Conservation (phyloP, 2,329 filamentous ascomycete species). For the Thielaviopsis ethacetica region DNA sequence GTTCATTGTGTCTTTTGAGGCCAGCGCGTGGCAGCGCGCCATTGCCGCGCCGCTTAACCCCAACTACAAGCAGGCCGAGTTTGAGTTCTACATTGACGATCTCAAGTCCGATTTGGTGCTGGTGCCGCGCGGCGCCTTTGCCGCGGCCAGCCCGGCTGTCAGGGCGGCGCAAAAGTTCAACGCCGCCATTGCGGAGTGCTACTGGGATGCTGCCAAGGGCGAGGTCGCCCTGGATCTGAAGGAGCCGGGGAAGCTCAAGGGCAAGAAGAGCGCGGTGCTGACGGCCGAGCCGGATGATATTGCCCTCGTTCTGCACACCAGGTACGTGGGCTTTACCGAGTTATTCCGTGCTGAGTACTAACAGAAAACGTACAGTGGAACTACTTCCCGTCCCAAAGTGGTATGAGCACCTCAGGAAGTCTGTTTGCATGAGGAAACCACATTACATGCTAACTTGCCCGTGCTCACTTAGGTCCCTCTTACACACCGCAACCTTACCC, state of each 20-base stretch:
- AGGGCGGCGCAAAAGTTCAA: conserved; percentile 63
- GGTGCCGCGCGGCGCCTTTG: conserved; percentile 55
- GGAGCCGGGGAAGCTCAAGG: conserved; percentile 49
- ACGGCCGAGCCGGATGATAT: conserved; percentile 56
- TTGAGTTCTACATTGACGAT: conserved; percentile 85
- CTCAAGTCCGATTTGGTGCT: conserved; percentile 64
- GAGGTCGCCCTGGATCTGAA: conserved; percentile 67
- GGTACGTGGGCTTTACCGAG: conserved; percentile 17
- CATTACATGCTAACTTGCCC: conserved; percentile 8
- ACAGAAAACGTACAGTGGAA: conserved; percentile 35
- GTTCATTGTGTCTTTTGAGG: conserved; percentile 75
- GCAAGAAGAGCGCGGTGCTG: conserved; percentile 25
- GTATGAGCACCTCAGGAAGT: conserved; percentile 26
- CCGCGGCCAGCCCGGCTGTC: conserved; percentile 52
- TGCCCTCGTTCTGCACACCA: conserved; percentile 69
- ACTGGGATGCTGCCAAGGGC: conserved; percentile 47
- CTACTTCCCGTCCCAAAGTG: conserved; percentile 72
- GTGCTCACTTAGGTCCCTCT: conserved; percentile 43
- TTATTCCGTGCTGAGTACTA: neutral
- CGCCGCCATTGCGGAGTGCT: conserved; percentile 74
- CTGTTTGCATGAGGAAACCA: neutral
- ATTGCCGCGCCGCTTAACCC: conserved; percentile 79
- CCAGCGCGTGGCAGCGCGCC: conserved; percentile 68
- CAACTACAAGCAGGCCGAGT: conserved; percentile 77
- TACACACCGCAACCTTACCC: conserved; percentile 64